Evolutionary conservation across 495 filamentous ascomycete genomes (phyloP).

Genomic region (Achaetomiella virescens): DNA sequence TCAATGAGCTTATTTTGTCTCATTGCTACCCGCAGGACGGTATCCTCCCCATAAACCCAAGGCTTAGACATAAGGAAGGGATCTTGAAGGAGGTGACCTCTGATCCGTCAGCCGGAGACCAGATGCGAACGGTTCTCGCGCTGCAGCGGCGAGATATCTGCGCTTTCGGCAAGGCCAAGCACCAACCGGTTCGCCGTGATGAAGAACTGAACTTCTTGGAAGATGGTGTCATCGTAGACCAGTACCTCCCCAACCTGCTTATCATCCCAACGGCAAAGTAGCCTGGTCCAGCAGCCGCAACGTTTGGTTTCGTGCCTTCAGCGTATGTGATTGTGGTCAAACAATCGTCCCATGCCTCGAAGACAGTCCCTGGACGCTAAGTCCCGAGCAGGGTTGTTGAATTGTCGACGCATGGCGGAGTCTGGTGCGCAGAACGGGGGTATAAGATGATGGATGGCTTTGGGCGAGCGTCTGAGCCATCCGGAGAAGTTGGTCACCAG

Average conservation of each 20-base stretch:
- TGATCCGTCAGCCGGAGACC: conserved; percentile 18
- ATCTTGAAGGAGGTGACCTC: conserved; percentile 16
- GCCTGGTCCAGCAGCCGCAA: background rate
- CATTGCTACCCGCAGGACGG: conserved; percentile 16
- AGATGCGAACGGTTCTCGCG: conserved; percentile 15
- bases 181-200: conserved; percentile 20
- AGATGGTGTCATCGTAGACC: conserved; percentile 17
- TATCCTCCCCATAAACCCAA: conserved; percentile 18
- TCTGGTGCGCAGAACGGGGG: conserved; percentile 28
- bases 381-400: conserved; percentile 10
- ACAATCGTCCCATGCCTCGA: conserved; percentile 25
- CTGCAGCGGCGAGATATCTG: conserved; percentile 15
- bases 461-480: conserved; percentile 14
- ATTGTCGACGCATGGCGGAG: conserved; percentile 17
- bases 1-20: conserved; percentile 17
- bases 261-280: background rate
- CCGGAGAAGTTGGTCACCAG: conserved; percentile 10
- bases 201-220: conserved; percentile 14
- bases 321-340: conserved; percentile 22
- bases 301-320: conserved; percentile 1
- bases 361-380: conserved; percentile 22
- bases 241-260: conserved; percentile 6
- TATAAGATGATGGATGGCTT: conserved; percentile 25
- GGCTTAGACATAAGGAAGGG: conserved; percentile 8
- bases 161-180: conserved; percentile 9